Percentiles rank a stretch among this genome's conserved stretches.
Evolutionary conservation across 805 yeast genomes (phyloP).

Genomic region (Candida stauntonica): DNA sequence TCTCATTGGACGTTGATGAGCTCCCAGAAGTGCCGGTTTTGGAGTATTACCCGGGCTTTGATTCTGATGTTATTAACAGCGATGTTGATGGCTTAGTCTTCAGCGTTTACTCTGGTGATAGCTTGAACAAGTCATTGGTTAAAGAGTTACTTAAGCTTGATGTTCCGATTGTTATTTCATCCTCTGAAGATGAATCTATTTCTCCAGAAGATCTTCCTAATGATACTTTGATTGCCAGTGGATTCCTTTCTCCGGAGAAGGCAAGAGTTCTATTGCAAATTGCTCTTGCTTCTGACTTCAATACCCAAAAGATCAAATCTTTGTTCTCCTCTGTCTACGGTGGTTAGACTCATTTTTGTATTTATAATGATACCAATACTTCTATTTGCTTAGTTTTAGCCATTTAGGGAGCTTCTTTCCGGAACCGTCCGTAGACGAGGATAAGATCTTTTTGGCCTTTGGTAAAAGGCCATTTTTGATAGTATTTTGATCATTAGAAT

Average conservation of each 20-base stretch:
- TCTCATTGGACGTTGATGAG: too few relatives aligned
- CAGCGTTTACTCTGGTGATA: too few relatives aligned
- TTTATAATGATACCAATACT: not conserved
- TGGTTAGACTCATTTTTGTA: too few relatives aligned
- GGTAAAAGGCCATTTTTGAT: conserved; percentile 22
- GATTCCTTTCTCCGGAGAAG: conserved; percentile 49
- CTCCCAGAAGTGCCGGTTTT: too few relatives aligned
- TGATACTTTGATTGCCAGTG: conserved; percentile 40
- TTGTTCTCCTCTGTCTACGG: conserved; percentile 52
- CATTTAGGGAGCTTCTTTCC: conserved; percentile 35
- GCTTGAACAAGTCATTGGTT: too few relatives aligned
- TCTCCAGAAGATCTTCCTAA: conserved; percentile 9
- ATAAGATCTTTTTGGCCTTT: conserved; percentile 3
- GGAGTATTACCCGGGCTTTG: too few relatives aligned
- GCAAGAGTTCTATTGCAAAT: conserved; percentile 45
- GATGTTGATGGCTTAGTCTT: too few relatives aligned
- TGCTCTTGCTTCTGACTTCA: conserved; percentile 40
- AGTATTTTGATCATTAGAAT: conserved; percentile 8
- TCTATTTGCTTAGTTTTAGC: conserved; percentile 33
- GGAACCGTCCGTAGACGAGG: not conserved
- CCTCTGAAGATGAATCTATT: conserved; percentile 10
- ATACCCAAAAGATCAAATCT: conserved; percentile 35
- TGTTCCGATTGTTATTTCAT: conserved; percentile 44
- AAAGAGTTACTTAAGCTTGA: too few relatives aligned
- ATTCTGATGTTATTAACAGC: too few relatives aligned